These are phyloP conservation scores for Cladophialophora bantiana DNA, from an alignment of 2,329 filamentous ascomycete genomes.

Conservation along the genomic window DNA sequence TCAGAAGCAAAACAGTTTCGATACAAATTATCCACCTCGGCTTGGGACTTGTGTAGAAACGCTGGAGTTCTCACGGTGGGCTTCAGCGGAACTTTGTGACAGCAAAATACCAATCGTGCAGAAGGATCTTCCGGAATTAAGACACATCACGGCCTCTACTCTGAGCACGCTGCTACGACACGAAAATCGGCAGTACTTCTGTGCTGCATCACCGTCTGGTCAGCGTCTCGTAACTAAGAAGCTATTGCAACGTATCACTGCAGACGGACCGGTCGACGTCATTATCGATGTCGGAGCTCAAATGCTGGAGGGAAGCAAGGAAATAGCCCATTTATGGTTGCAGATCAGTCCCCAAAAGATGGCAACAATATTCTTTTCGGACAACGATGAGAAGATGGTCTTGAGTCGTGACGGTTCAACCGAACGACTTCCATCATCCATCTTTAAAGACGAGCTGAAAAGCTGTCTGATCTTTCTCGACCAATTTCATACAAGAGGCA, in stretches of 20 bases:
- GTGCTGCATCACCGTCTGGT: conserved; percentile 35
- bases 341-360: conserved; percentile 44
- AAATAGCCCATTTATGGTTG: conserved; percentile 65
- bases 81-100: conserved; percentile 74
- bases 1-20: conserved; percentile 45
- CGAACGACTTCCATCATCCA: conserved; percentile 61
- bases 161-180: conserved; percentile 63
- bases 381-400: conserved; percentile 44
- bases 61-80: conserved; percentile 61
- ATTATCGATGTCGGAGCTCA: conserved; percentile 76
- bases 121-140: conserved; percentile 61
- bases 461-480: conserved; percentile 72
- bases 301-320: conserved; percentile 68
- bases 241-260: conserved; percentile 56
- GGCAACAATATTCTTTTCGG: conserved; percentile 64
- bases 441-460: conserved; percentile 64
- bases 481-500: conserved; percentile 73
- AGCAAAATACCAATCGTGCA: conserved; percentile 64
- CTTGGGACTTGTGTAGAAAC: conserved; percentile 67
- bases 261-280: conserved; percentile 57
- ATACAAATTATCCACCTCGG: conserved; percentile 56
- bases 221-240: conserved; percentile 47
- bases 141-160: conserved; percentile 72
- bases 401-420: conserved; percentile 41
- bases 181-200: conserved; percentile 54